phyloP scores from a whole-genome alignment of 2,329 filamentous ascomycete genomes.

The Claviceps cyperi region DNA sequence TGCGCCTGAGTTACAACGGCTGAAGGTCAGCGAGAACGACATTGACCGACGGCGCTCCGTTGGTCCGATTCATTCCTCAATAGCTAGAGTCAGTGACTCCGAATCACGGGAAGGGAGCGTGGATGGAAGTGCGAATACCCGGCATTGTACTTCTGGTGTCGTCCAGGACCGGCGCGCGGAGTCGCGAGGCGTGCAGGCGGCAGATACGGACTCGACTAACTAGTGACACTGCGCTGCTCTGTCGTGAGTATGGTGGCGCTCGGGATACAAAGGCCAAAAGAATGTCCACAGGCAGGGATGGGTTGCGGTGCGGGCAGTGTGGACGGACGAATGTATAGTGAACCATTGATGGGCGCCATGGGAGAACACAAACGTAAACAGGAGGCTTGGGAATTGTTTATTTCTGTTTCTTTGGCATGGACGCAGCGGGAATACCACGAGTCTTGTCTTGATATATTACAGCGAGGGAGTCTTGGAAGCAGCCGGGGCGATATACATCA shows the following conservation, averaged over 20 bases:
- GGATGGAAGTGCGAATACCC: slow-evolving; percentile 9
- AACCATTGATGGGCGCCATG: neutral
- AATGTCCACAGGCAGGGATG: slow-evolving; percentile 4
- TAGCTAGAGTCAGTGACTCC: slow-evolving; percentile 10
- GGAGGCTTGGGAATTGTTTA: neutral
- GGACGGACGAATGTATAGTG: neutral
- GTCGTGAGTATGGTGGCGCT: slow-evolving; percentile 5
- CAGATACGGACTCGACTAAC: slow-evolving; percentile 15
- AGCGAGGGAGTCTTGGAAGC: neutral
- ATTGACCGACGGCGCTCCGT: slow-evolving; percentile 17
- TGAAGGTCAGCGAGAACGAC: slow-evolving; percentile 12
- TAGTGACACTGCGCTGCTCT: slow-evolving; percentile 4
- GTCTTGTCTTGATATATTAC: neutral
- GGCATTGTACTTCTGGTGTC: neutral
- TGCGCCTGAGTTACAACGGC: slow-evolving; percentile 14
- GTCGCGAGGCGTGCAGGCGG: slow-evolving; percentile 20
- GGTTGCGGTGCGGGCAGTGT: slow-evolving; percentile 7
- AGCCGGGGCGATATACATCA: neutral
- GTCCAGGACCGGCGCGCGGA: slow-evolving; percentile 18
- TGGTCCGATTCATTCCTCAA: slow-evolving; percentile 12
- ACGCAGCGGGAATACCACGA: neutral
- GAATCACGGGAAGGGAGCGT: slow-evolving; percentile 10
- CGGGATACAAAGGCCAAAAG: slow-evolving; percentile 2
- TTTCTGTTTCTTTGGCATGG: neutral
- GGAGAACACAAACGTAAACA: neutral